A percentile compares a stretch with the other conserved stretches of the same genome.
phyloP scores from a whole-genome alignment of 306 rosid species.

The Leucaena leucocephala region DNA sequence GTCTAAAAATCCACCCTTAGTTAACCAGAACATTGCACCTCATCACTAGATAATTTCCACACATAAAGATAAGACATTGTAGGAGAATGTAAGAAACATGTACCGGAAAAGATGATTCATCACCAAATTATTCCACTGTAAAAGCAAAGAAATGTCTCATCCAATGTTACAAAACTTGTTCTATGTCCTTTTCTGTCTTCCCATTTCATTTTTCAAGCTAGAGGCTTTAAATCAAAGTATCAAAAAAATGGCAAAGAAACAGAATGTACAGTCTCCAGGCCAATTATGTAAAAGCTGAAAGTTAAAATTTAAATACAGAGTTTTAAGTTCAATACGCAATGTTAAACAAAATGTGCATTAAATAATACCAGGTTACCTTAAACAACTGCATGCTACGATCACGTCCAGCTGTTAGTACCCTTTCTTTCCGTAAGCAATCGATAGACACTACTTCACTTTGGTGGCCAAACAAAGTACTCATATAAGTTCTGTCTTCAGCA shows the following conservation, averaged over 20 bases:
- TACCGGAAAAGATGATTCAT: constrained; percentile 5
- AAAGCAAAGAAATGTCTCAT: background rate
- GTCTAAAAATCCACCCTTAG: background rate
- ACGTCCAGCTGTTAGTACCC: constrained; percentile 82
- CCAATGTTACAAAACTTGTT: background rate
- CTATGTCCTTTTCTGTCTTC: background rate
- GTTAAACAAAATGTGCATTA: background rate
- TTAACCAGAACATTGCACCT: background rate
- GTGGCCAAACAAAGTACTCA: constrained; percentile 88
- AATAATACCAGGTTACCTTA: constrained; percentile 57
- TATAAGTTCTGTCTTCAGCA: constrained; percentile 89
- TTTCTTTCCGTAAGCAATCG: constrained; percentile 89
- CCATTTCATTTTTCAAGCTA: background rate
- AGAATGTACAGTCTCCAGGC: background rate
- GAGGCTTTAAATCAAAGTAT: background rate
- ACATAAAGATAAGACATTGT: background rate
- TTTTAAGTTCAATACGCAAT: background rate
- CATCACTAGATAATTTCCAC: constrained; percentile 20
- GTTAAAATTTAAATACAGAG: background rate
- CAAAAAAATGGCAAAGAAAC: background rate
- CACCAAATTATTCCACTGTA: background rate
- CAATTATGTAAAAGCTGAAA: background rate
- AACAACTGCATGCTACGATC: constrained; percentile 90
- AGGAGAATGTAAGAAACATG: constrained; percentile 18
- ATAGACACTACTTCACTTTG: constrained; percentile 78